phyloP scores from a whole-genome alignment of 768 basidiomycete genomes.

The Naematelia encephala region DNA sequence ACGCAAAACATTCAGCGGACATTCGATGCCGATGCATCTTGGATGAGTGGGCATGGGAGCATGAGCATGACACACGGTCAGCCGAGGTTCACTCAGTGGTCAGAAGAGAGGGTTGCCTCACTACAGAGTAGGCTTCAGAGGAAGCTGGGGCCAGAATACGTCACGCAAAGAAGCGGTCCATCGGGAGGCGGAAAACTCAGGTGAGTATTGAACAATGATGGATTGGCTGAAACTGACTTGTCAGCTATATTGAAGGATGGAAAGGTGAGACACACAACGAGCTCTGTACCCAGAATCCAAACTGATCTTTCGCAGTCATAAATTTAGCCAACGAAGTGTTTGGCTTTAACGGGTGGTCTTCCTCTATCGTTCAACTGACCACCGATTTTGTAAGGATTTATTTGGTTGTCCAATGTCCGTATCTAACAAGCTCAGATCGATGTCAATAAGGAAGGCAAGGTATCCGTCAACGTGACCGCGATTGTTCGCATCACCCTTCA shows the following conservation, averaged over 20 bases:
- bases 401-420: not conserved
- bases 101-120: slow-evolving; percentile 63
- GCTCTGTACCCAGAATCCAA: not conserved
- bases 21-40: slow-evolving; percentile 14
- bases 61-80: not conserved
- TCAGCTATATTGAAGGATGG: slow-evolving; percentile 83
- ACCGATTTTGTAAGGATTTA: slow-evolving; percentile 52
- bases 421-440: slow-evolving; percentile 60
- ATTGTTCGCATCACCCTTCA: slow-evolving; percentile 80
- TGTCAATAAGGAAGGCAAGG: slow-evolving; percentile 61
- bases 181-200: slow-evolving; percentile 77
- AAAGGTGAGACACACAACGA: slow-evolving; percentile 54
- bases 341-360: slow-evolving; percentile 95
- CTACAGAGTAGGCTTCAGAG: slow-evolving; percentile 78
- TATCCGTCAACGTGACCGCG: slow-evolving; percentile 69
- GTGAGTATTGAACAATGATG: slow-evolving; percentile 46
- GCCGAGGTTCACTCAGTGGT: slow-evolving; percentile 60
- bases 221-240: slow-evolving; percentile 7
- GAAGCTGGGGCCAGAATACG: slow-evolving; percentile 89
- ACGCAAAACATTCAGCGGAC: slow-evolving; percentile 6
- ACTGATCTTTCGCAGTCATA: slow-evolving; percentile 58
- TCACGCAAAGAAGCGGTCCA: slow-evolving; percentile 83
- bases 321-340: slow-evolving; percentile 98
- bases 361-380: slow-evolving; percentile 67
- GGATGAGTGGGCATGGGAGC: slow-evolving; percentile 15